Evolutionary conservation across 2,329 filamentous ascomycete genomes (phyloP).

Genomic region (Sarocladium oryzae): DNA sequence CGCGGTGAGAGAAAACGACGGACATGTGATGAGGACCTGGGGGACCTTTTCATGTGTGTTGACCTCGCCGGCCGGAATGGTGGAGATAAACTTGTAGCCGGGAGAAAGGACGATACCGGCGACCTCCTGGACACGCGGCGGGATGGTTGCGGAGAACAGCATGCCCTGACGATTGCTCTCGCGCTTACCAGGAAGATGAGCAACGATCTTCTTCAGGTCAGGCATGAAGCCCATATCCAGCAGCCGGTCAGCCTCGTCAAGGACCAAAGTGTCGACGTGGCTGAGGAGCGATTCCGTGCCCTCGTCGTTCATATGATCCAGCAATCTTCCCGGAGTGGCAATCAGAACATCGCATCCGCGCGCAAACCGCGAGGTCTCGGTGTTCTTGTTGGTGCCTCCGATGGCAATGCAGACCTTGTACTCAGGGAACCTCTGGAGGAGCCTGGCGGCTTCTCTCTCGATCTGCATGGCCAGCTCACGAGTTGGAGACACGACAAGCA

Average conservation of each 20-base stretch:
- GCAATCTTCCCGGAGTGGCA: slow-evolving; percentile 92
- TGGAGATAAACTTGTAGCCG: slow-evolving; percentile 75
- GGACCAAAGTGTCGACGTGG: slow-evolving; percentile 98
- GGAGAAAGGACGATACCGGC: slow-evolving; percentile 62
- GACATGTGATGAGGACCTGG: slow-evolving; percentile 61
- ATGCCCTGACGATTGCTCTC: slow-evolving; percentile 86
- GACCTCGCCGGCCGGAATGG: slow-evolving; percentile 66
- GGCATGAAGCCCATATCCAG: slow-evolving; percentile 99
- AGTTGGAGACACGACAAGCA: slow-evolving; percentile 88
- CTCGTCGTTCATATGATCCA: slow-evolving; percentile 96
- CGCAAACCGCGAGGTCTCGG: slow-evolving; percentile 82
- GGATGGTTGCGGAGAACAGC: slow-evolving; percentile 97
- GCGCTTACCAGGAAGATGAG: slow-evolving; percentile 89
- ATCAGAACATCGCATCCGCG: slow-evolving; percentile 94
- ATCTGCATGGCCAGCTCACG: slow-evolving; percentile 95
- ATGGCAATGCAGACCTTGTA: slow-evolving; percentile 91
- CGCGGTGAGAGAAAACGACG: slow-evolving; percentile 64
- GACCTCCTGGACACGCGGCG: slow-evolving; percentile 69
- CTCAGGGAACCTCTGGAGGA: slow-evolving; percentile 81
- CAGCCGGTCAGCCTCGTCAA: slow-evolving; percentile 99
- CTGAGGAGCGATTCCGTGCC: slow-evolving; percentile 91
- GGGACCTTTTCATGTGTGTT: slow-evolving; percentile 72
- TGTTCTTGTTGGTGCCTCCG: slow-evolving; percentile 82
- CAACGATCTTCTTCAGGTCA: slow-evolving; percentile 96
- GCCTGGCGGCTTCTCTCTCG: slow-evolving; percentile 86